Base-by-base conservation (phyloP, 352 stramenopile species). In the Phytophthora uliginosa region DNA sequence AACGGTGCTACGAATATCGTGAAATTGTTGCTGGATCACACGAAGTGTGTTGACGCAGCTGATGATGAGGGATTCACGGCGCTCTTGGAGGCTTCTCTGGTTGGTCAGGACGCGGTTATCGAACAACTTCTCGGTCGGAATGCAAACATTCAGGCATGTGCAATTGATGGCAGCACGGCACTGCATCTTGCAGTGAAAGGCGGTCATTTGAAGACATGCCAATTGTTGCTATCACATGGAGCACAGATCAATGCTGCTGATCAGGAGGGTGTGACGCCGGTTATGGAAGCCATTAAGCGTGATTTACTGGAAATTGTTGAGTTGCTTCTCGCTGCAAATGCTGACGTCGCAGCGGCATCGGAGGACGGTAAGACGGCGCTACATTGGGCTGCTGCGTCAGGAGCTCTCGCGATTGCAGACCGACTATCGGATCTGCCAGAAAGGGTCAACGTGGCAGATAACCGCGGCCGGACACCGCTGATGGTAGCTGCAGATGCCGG, bases 401-500 rank as follows among this genome's bases (percentile, higher is more conserved):
- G 51, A 17, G 7, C 26, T 57, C 8, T 40, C 13, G 9, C n/a
- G 38, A 9, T 57, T 20, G 17, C 51, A 57, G 51, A n/a, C 17
- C 26, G n/a, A 20, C 24, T 57, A 24, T n/a, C 26, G 4, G 51
- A 57, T 6, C 9, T 10, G 20, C 9, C 24, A 36, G 51, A 57
- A 6, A n/a, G 20, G 15, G 7, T 48, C 10, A 47, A 48, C 20
- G n/a, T 48, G 54, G 33, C 18, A 12, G 33, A 42, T 60, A n/a
- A 60, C 7, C 28, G 8, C 3, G 28, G 54, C 20, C 48, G 15
- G 28, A 60, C 54, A 24, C 28, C 54, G 18, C 20, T 60, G 54
- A 48, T 60, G 54, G 31, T 18, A 17, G 53, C 53, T 57, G 51
- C 51, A 40, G 51, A 33, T 22, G 24, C 24, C 7, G 51, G 51